These are phyloP conservation scores for Naganishia sp. DNA, from an alignment of 1,284 basidiomycete genomes.

Conservation along the genomic window DNA sequence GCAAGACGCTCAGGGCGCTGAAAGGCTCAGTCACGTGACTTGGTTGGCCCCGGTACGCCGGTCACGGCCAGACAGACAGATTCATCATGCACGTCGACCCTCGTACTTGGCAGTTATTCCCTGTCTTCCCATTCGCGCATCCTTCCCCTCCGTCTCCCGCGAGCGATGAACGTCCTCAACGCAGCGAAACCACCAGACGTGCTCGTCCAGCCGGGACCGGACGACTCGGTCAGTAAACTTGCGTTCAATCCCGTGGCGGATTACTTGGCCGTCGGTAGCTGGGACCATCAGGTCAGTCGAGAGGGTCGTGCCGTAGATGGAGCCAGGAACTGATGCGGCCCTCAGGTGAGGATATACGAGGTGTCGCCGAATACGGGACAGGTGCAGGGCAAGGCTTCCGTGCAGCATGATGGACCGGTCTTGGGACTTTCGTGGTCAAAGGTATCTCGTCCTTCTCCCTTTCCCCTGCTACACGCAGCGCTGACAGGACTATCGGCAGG, in stretches of 20 bases:
- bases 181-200: constrained; percentile 31
- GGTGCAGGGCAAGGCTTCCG: constrained; percentile 75
- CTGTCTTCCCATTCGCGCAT: neutral
- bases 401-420: constrained; percentile 78
- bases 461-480: constrained; percentile 3
- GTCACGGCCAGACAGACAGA: neutral
- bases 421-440: constrained; percentile 81
- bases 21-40: constrained; percentile 3
- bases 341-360: constrained; percentile 60
- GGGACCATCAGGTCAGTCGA: constrained; percentile 70
- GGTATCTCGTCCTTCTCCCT: constrained; percentile 40
- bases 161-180: constrained; percentile 32
- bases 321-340: neutral
- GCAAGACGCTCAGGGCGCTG: no score
- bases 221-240: constrained; percentile 71
- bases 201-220: constrained; percentile 52
- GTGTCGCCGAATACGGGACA: constrained; percentile 57
- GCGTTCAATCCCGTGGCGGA: constrained; percentile 67
- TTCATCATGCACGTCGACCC: neutral
- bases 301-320: no score
- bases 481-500: constrained; percentile 51
- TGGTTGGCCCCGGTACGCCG: neutral
- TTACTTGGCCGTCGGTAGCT: constrained; percentile 72
- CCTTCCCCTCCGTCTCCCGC: neutral
- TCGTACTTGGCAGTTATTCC: neutral